Evolutionary conservation across 2,329 filamentous ascomycete genomes (phyloP), one percentile per base, ranked within the genome.

Genomic region (Ophiosphaerella narmari): DNA sequence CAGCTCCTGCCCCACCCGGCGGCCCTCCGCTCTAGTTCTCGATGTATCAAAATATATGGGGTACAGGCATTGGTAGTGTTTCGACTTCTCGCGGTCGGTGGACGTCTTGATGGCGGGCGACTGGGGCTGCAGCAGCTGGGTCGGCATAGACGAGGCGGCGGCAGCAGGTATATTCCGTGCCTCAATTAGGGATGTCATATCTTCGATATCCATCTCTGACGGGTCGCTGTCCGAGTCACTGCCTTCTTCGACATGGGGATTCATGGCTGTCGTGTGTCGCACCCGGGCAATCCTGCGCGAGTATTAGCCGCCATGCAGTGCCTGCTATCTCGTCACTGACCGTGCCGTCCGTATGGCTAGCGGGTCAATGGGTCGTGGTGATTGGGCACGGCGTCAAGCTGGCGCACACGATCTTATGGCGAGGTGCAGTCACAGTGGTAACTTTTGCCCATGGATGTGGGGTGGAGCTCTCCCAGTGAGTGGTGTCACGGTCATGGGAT

Each of bases 211-310:
- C 60, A 75, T 75, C 60, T 74, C 75, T 12, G 89, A 90, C 61
- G 80, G 77, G 52, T 84, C 86, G 60, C 81, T 80, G 75, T 90
- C 88, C 73, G 83, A 86, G 79, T 95, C 91, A 52, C 87, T 90
- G 56, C 97, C 87, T 76, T 97, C 94, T 82, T 99, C 94, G 74
- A 97, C 87, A 54, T 88, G 87, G 52, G 92, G 86, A 78, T 94
- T 72, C 69, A 72, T 71, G 29, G 54, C 56, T 29, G 26, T 29
- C 7, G 21, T 40, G 24, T 40, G 23, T 23, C 9, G 6, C 7
- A 29, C 11, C 7, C 35, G 4, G 24, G 26, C 32, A 43, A 43
- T 43, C 16, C 33, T 36, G 33, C 16, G 33, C 16, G 16, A 14
- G 16, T 36, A 18, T 43, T 43, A 43, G 41, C 32, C 41, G 41